Percentiles rank a stretch among this genome's conserved stretches.
These are phyloP conservation scores for Auriscalpium microsporum DNA, from an alignment of 768 basidiomycete species.

Conservation along the genomic window DNA sequence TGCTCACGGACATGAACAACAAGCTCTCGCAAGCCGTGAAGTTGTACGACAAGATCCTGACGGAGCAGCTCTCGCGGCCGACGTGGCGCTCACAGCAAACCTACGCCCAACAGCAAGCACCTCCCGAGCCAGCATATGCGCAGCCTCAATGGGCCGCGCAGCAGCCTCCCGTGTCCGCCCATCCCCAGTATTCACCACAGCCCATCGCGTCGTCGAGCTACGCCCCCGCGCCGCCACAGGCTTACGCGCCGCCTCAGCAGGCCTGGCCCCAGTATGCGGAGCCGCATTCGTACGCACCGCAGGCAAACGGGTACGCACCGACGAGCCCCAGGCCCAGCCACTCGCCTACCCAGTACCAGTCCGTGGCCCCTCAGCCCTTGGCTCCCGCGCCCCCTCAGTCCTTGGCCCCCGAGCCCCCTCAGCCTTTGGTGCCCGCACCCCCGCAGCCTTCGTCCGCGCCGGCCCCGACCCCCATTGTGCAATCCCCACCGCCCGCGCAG, in stretches of 20 bases:
- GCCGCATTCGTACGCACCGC: background rate
- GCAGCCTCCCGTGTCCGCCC: background rate
- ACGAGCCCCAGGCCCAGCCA: background rate
- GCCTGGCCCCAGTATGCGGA: slow-evolving; percentile 3
- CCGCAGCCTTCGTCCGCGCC: background rate
- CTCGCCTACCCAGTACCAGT: slow-evolving; percentile 17
- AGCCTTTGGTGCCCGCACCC: background rate
- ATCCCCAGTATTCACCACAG: background rate
- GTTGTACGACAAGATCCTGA: slow-evolving; percentile 82
- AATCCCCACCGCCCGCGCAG: slow-evolving; percentile 1
- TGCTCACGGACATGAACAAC: slow-evolving; percentile 89
- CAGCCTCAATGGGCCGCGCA: slow-evolving; percentile 3
- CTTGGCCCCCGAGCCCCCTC: background rate
- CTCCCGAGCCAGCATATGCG: background rate
- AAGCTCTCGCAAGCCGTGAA: slow-evolving; percentile 89
- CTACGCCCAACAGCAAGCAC: slow-evolving; percentile 1
- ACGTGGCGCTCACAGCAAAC: slow-evolving; percentile 26
- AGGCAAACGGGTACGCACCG: slow-evolving; percentile 1
- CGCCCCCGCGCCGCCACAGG: slow-evolving; percentile 2
- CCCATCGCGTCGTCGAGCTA: slow-evolving; percentile 2
- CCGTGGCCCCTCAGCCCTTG: slow-evolving; percentile 13
- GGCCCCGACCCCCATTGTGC: slow-evolving; percentile 3
- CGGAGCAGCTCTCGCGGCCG: slow-evolving; percentile 71
- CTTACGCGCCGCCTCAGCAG: slow-evolving; percentile 4
- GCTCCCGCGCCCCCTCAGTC: background rate